These are phyloP conservation scores for Rauvolfia tetraphylla DNA, from an alignment of 257 asterid species.

Conservation along the genomic window DNA sequence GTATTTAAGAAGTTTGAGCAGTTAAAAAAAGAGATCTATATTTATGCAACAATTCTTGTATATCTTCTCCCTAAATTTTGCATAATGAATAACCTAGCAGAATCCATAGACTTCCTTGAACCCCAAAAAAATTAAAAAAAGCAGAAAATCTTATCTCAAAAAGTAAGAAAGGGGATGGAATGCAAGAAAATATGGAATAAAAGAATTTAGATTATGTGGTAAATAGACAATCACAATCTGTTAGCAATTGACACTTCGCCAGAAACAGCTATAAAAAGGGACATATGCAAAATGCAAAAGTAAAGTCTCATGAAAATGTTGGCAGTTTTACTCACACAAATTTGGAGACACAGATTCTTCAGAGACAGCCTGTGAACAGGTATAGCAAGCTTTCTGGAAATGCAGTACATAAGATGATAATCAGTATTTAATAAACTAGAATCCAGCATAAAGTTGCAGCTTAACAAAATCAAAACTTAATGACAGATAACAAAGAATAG, in stretches of 20 bases:
- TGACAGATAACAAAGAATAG: not conserved
- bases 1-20: not conserved
- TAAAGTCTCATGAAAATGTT: not conserved
- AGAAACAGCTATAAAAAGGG: too few species aligned
- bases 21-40: not conserved
- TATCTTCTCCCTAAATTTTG: not conserved
- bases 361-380: slow-evolving; percentile 68
- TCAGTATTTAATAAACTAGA: not conserved
- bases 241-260: not conserved
- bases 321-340: slow-evolving; percentile 59
- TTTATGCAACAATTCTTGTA: not conserved
- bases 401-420: slow-evolving; percentile 10
- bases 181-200: not conserved
- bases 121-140: not conserved
- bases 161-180: not conserved
- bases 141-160: not conserved
- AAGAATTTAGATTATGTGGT: not conserved
- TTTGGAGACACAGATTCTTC: slow-evolving; percentile 74
- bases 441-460: not conserved
- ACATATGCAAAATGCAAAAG: not conserved
- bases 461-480: not conserved
- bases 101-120: not conserved
- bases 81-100: not conserved
- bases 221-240: not conserved
- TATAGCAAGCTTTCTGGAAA: slow-evolving; percentile 83